Base-by-base conservation (phyloP, 345 rosid species). In the Iberis pinnata region DNA sequence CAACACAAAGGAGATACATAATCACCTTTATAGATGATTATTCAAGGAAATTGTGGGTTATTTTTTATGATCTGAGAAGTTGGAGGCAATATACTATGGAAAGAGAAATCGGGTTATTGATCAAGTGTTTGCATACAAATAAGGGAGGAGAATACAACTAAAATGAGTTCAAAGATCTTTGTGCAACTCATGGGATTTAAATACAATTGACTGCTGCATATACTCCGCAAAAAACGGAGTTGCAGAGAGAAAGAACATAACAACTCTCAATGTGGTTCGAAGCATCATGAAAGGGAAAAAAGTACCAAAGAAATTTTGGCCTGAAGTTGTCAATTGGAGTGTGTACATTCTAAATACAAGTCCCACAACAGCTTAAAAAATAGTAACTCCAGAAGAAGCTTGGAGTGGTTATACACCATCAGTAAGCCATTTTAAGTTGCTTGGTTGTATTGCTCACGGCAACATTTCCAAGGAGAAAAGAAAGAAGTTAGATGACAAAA, bases 151-250 rank as follows among this genome's bases (percentile, higher is more conserved):
- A 22, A 6, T 22, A 22, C 6, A 22, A 22, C 2, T 27, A 36
- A 0, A 27, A 9, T 0, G 3, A 0, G 2, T 48, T 48, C 3
- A 4, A 27, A 0, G 37, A 15, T 0, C 15, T n/a, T 2, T 48
- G 53, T 1, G 27, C 0, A 0, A n/a, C 14, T 1, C 15, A 9
- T 1, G 14, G 13, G 0, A 48, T 48, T 0, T 26, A 15, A 2
- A 10, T 20, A 3, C 53, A 49, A 0, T 15, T 49, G 0, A 49
- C 53, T 0, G 7, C 53, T 0, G 15, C 18, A 2, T 39, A 15
- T 2, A 39, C 43, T 0, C 43, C 43, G 2, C 11, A 39, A 8
- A 39, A 16, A 39, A 39, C 2, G 43, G 43, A 3, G 15, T 39
- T 7, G 43, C 43, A 0, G 43, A 39, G 19, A 39, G 43, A 7